A percentile compares a stretch with the other conserved stretches of the same genome.
These are phyloP conservation scores for Neodidymelliopsis sp. DNA, from an alignment of 2,329 filamentous ascomycete species.

Conservation along the genomic window DNA sequence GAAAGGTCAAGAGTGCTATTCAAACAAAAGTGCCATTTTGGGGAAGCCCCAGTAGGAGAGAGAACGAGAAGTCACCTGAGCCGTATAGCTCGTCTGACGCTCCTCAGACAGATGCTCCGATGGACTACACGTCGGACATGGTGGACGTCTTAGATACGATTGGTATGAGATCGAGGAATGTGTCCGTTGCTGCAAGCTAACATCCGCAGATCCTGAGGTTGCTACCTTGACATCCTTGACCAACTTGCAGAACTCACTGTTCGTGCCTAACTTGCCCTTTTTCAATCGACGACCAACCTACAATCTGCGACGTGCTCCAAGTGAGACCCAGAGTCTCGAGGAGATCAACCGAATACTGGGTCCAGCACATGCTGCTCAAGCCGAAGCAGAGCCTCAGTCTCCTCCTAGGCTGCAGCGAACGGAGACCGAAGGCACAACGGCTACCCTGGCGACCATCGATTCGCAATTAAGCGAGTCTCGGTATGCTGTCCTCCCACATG, in stretches of 20 bases:
- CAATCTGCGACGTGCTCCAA: conserved; percentile 65
- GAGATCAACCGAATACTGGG: conserved; percentile 39
- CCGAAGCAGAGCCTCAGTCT: conserved; percentile 22
- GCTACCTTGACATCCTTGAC: conserved; percentile 83
- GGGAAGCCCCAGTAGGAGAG: conserved; percentile 26
- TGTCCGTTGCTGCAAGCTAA: conserved; percentile 5
- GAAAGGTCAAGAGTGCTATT: conserved; percentile 40
- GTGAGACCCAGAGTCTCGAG: conserved; percentile 43
- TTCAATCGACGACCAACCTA: conserved; percentile 83
- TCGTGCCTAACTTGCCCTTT: conserved; percentile 81
- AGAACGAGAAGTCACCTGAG: conserved; percentile 10
- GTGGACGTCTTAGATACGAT: conserved; percentile 74
- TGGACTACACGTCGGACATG: conserved; percentile 66
- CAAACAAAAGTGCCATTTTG: conserved; percentile 39
- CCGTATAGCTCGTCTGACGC: conserved; percentile 1
- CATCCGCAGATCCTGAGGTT: conserved; percentile 75
- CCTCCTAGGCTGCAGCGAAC: conserved; percentile 34
- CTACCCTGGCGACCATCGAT: conserved; percentile 65
- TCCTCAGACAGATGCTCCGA: conserved; percentile 3
- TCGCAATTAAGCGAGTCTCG: conserved; percentile 73
- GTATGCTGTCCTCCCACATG: conserved; percentile 81
- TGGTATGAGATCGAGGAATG: conserved; percentile 56
- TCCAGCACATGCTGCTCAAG: conserved; percentile 28
- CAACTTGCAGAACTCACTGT: conserved; percentile 89
- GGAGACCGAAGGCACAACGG: conserved; percentile 35